Conservation (phyloP, 2,329 filamentous ascomycete genomes). For the Neophaeococcomyces aloes region DNA sequence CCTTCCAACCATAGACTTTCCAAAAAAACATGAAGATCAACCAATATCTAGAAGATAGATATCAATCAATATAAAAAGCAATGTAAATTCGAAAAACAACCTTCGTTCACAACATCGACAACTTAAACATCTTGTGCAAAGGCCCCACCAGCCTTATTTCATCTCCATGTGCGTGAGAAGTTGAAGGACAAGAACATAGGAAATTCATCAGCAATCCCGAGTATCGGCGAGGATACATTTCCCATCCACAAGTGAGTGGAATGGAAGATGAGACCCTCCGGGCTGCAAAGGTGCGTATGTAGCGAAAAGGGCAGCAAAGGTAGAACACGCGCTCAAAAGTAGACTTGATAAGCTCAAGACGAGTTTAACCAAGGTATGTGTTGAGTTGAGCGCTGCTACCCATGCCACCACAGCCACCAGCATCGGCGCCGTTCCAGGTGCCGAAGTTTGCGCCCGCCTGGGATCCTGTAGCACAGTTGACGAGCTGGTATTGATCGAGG, state of each 20-base stretch:
- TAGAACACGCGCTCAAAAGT: background rate
- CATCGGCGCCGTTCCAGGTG: constrained; percentile 15
- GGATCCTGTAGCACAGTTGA: constrained; percentile 21
- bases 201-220: constrained; percentile 9
- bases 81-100: no score
- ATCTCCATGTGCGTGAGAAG: background rate
- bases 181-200: constrained; percentile 7
- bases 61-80: no score
- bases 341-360: background rate
- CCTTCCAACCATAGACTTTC: no score
- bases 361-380: constrained; percentile 14
- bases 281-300: constrained; percentile 4
- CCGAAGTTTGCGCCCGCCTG: constrained; percentile 20
- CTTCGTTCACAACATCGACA: background rate
- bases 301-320: background rate
- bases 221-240: background rate
- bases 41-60: no score
- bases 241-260: background rate
- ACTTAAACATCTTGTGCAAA: background rate
- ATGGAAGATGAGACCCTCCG: background rate
- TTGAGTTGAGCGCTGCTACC: constrained; percentile 17
- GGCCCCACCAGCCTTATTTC: background rate
- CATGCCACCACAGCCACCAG: constrained; percentile 21
- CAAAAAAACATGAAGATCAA: no score
- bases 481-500: constrained; percentile 16